These are phyloP conservation scores for Pseudonitzschia pungens DNA, from an alignment of 108 stramenopile species.

Conservation along the genomic window DNA sequence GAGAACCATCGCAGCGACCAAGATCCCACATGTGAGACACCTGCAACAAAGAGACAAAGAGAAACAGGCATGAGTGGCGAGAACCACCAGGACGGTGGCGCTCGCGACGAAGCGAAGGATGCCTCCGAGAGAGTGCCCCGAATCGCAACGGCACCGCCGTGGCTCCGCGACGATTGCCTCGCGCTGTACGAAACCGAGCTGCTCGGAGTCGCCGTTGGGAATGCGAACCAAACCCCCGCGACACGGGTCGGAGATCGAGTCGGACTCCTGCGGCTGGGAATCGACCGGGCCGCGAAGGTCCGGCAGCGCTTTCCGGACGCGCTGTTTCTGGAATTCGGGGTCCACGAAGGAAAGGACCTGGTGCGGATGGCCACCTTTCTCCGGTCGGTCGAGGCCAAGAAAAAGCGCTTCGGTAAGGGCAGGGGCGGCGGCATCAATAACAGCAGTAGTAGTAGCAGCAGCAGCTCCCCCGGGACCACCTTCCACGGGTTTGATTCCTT, in stretches of 20 bases:
- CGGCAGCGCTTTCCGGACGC: slow-evolving; percentile 8
- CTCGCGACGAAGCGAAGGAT: background rate
- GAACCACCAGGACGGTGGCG: background rate
- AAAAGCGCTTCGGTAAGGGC: background rate
- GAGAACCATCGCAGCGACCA: too few species aligned
- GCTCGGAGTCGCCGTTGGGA: background rate
- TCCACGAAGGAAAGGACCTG: slow-evolving; percentile 29
- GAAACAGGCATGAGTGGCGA: too few species aligned
- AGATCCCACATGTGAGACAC: too few species aligned
- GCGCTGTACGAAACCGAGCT: slow-evolving; percentile 1
- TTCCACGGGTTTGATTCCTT: slow-evolving; percentile 43
- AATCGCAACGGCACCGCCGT: background rate
- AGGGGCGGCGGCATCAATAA: background rate
- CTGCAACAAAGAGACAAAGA: too few species aligned
- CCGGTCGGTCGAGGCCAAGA: slow-evolving; percentile 6
- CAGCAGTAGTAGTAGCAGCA: background rate
- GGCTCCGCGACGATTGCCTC: slow-evolving; percentile 7
- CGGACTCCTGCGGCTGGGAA: background rate
- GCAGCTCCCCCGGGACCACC: background rate
- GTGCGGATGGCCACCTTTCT: slow-evolving; percentile 17
- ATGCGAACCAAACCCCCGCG: background rate
- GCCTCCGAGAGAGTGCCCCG: background rate
- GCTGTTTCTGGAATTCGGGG: slow-evolving; percentile 32
- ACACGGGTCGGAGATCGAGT: background rate
- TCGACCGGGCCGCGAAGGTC: background rate